phyloP scores from a whole-genome alignment of 1,284 basidiomycete genomes.

The Moesziomyces globuligerus region DNA sequence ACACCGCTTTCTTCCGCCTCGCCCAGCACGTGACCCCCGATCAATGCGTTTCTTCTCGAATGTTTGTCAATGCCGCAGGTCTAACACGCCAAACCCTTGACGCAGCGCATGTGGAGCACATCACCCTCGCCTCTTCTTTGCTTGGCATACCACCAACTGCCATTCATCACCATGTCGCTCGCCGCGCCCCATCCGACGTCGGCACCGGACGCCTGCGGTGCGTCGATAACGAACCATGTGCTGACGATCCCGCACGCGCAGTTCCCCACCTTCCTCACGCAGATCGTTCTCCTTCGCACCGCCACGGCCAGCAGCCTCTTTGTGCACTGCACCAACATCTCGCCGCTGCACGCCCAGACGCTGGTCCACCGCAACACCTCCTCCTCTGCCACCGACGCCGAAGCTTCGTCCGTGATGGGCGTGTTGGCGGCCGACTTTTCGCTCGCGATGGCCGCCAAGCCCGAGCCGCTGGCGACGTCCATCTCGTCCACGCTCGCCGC shows the following conservation, averaged over 20 bases:
- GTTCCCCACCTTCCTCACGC: constrained; percentile 21
- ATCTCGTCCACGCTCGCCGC: constrained; percentile 6
- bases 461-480: constrained; percentile 3
- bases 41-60: background rate
- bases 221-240: constrained; percentile 30
- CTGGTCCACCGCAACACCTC: too few species aligned
- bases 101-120: too few species aligned
- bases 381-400: background rate
- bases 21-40: constrained; percentile 13
- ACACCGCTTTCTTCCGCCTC: constrained; percentile 12
- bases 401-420: constrained; percentile 3
- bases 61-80: background rate
- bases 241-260: constrained; percentile 21
- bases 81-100: too few species aligned
- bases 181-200: too few species aligned
- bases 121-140: background rate
- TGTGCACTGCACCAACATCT: constrained; percentile 21
- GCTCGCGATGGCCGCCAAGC: constrained; percentile 32
- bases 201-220: too few species aligned
- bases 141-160: background rate
- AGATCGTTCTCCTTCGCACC: constrained; percentile 18
- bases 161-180: too few species aligned
- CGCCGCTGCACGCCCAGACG: constrained; percentile 9
- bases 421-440: constrained; percentile 33
- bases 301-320: constrained; percentile 11